Base-by-base conservation (phyloP, 2,329 filamentous ascomycete genomes). In the Neopestalotiopsis sp. region DNA sequence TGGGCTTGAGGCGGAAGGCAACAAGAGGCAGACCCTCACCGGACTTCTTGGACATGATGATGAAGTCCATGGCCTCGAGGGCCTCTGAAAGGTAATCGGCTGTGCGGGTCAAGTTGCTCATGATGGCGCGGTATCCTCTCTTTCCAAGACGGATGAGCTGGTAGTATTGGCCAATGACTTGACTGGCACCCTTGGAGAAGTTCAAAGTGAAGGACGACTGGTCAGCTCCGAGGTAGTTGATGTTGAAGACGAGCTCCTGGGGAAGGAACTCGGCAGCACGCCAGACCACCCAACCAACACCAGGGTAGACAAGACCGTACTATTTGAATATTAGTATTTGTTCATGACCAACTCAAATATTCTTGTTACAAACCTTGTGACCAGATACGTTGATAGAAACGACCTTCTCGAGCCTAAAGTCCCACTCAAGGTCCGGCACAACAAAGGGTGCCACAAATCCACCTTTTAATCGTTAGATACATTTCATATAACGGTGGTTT, bases 161-260 rank as follows among this genome's bases (percentile, higher is more conserved):
- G 85, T 98, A 98, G 85, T 98, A 98, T 82, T 98, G 95, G 34
- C 94, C 95, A 71, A 98, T 97, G 77, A 98, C 93, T 79, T 98
- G 95, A 5, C 92, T 94, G 13, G 95, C 95, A 68, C 95, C 95
- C 81, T 97, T 97, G 78, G 93, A 97, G 86, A 98, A 98, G 86
- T 98, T 98, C 70, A 98, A 90, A 0, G 95, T 98, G 84, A 98
- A 98, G 3, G 94, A 97, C 2, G 94, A 92, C 80, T 98, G 95
- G 78, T 98, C 94, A 12, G 95, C 95, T 64, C 95, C 95, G 5
- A 98, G 91, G 83, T 98, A 98, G 87, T 98, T 98, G 88, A 98
- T 98, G 87, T 97, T 98, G 89, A 98, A 98, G 76, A 98, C 94
- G 28, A 98, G 90, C 77, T 98, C 95, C 78, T 95, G 88, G 7